Conservation (phyloP, 2,329 filamentous ascomycete genomes). For the Aspergillus carbonarius region DNA sequence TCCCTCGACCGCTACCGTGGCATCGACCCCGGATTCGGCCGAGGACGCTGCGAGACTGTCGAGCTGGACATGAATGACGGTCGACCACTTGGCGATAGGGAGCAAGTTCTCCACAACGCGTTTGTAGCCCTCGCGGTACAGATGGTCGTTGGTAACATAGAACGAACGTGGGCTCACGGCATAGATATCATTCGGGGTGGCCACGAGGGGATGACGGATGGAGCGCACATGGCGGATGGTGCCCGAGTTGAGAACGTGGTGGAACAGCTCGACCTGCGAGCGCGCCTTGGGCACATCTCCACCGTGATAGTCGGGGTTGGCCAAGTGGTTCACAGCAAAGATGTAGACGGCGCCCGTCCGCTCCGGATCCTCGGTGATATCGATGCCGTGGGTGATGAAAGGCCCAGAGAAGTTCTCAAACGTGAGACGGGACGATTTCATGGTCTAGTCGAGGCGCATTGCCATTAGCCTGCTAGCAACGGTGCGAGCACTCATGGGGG, state of each 20-base stretch:
- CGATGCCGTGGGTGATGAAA: conserved; percentile 62
- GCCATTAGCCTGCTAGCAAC: background rate
- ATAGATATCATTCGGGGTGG: conserved; percentile 60
- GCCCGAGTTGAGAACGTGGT: conserved; percentile 49
- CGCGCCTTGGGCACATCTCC: conserved; percentile 41
- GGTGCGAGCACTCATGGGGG: no score
- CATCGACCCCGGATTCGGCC: conserved; percentile 41
- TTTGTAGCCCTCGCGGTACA: conserved; percentile 50
- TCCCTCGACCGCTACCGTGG: conserved; percentile 44
- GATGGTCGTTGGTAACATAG: conserved; percentile 62
- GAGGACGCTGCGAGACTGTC: conserved; percentile 21
- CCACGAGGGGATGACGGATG: conserved; percentile 53
- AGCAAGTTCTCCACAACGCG: conserved; percentile 51
- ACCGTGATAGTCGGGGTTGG: conserved; percentile 45
- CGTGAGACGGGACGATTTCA: conserved; percentile 46
- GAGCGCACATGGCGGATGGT: conserved; percentile 52
- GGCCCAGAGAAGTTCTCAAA: conserved; percentile 54
- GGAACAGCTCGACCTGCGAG: conserved; percentile 60
- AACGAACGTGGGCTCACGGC: conserved; percentile 50
- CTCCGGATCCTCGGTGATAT: conserved; percentile 54
- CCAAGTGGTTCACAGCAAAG: conserved; percentile 60
- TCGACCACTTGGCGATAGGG: conserved; percentile 49
- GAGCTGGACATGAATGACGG: conserved; percentile 49
- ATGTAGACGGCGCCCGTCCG: conserved; percentile 53
- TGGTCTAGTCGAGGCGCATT: conserved; percentile 38